These are phyloP conservation scores for Trichoderma gamsii DNA, from an alignment of 495 filamentous ascomycete genomes.

Conservation along the genomic window DNA sequence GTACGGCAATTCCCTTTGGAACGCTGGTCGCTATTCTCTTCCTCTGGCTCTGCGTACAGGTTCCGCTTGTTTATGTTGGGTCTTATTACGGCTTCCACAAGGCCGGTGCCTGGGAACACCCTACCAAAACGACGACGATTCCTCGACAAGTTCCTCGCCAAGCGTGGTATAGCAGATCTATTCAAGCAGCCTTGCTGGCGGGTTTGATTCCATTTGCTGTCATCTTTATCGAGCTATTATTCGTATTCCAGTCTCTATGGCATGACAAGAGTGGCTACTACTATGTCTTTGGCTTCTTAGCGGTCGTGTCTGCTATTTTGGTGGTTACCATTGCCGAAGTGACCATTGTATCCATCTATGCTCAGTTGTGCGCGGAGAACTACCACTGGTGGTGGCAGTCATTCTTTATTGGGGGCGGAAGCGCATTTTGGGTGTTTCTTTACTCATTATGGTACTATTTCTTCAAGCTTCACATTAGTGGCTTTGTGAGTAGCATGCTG, in stretches of 20 bases:
- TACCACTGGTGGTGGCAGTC: slow-evolving; percentile 97
- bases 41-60: slow-evolving; percentile 84
- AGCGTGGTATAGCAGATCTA: slow-evolving; percentile 68
- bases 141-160: slow-evolving; percentile 72
- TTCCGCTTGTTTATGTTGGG: slow-evolving; percentile 82
- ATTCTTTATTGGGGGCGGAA: slow-evolving; percentile 75
- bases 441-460: slow-evolving; percentile 88
- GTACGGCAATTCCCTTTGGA: slow-evolving; percentile 82
- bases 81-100: slow-evolving; percentile 72
- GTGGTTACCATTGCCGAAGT: slow-evolving; percentile 81
- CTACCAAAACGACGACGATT: slow-evolving; percentile 71
- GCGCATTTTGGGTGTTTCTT: slow-evolving; percentile 76
- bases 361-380: slow-evolving; percentile 82
- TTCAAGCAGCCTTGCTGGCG: slow-evolving; percentile 61
- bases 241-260: slow-evolving; percentile 88
- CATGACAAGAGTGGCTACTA: slow-evolving; percentile 92
- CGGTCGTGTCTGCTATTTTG: slow-evolving; percentile 66
- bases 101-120: slow-evolving; percentile 71
- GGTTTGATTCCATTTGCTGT: slow-evolving; percentile 88
- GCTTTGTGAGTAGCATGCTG: slow-evolving; percentile 71
- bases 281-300: slow-evolving; percentile 89
- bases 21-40: slow-evolving; percentile 71
- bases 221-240: slow-evolving; percentile 88
- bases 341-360: slow-evolving; percentile 82
- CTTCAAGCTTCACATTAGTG: slow-evolving; percentile 74